phyloP scores from a whole-genome alignment of 2,329 filamentous ascomycete genomes.

The Penicillium occitanis region DNA sequence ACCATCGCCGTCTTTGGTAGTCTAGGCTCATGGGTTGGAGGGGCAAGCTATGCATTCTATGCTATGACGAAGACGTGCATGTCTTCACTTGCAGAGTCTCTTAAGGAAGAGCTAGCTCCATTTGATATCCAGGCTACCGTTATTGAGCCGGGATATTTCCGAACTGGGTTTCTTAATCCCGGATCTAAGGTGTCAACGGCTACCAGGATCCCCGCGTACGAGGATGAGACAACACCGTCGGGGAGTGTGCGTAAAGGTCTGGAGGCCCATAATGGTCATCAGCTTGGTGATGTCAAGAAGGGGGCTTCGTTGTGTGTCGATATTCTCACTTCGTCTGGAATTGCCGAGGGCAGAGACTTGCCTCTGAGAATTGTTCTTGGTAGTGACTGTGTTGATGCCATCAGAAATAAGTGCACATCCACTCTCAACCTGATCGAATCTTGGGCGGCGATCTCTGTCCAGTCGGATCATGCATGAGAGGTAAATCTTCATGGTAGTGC shows the following conservation, averaged over 20 bases:
- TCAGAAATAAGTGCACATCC: slow-evolving; percentile 6
- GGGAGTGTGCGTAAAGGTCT: slow-evolving; percentile 2
- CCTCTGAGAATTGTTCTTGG: slow-evolving; percentile 13
- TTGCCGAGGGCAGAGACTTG: slow-evolving; percentile 12
- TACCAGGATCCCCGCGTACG: slow-evolving; percentile 13
- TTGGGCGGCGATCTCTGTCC: too few species aligned
- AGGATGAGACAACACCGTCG: slow-evolving; percentile 14
- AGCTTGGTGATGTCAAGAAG: slow-evolving; percentile 18
- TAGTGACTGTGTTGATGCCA: slow-evolving; percentile 13
- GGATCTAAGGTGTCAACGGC: slow-evolving; percentile 4
- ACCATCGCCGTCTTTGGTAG: slow-evolving; percentile 17
- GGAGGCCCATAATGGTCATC: slow-evolving; percentile 8
- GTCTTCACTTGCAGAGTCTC: slow-evolving; percentile 18
- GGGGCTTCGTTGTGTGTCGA: slow-evolving; percentile 1
- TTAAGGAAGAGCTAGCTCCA: slow-evolving; percentile 13
- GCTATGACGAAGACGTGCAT: slow-evolving; percentile 14
- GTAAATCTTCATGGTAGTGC: too few species aligned
- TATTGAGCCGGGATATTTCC: slow-evolving; percentile 18
- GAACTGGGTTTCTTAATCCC: slow-evolving; percentile 16
- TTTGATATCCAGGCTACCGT: slow-evolving; percentile 16
- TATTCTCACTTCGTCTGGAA: slow-evolving; percentile 12
- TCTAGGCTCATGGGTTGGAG: slow-evolving; percentile 15
- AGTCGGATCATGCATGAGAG: too few species aligned
- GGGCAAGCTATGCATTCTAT: slow-evolving; percentile 6
- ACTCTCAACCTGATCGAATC: too few species aligned